Conservation (phyloP, 2,329 filamentous ascomycete genomes). For the Fusarium stilboides region DNA sequence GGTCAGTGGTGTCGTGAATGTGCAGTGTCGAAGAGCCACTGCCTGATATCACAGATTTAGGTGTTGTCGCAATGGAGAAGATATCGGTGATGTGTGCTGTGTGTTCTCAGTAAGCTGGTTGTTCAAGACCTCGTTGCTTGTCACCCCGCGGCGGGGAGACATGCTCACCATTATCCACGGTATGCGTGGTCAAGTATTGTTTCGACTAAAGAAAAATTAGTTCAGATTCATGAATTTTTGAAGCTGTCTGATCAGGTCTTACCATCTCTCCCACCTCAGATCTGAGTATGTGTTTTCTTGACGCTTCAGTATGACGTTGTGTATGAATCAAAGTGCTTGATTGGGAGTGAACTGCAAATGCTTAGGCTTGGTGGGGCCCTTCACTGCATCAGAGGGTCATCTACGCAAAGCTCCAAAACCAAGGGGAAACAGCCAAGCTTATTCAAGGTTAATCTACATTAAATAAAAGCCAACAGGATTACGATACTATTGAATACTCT, state of each 20-base stretch:
- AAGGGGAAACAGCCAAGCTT: conserved; percentile 7
- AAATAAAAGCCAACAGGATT: too few species aligned
- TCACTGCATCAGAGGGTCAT: conserved; percentile 26
- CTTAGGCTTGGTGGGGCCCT: conserved; percentile 36
- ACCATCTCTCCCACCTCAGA: conserved; percentile 47
- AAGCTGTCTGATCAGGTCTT: conserved; percentile 10
- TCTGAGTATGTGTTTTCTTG: conserved; percentile 14
- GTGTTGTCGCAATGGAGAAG: conserved; percentile 84
- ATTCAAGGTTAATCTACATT: not conserved
- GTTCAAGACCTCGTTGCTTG: conserved; percentile 24
- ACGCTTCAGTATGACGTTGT: conserved; percentile 46
- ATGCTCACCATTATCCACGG: conserved; percentile 83
- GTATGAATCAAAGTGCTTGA: conserved; percentile 44
- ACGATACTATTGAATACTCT: too few species aligned
- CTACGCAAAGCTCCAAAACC: conserved; percentile 24
- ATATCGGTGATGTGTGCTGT: conserved; percentile 87
- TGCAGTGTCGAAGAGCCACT: conserved; percentile 88
- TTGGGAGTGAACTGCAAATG: conserved; percentile 30
- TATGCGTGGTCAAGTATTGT: conserved; percentile 96
- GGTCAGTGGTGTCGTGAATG: conserved; percentile 80
- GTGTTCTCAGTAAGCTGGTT: conserved; percentile 36
- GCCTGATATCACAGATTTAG: conserved; percentile 81
- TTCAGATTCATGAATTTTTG: not conserved
- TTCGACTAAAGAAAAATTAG: conserved; percentile 78
- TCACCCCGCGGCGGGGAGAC: conserved; percentile 51